Conservation (phyloP, 192 early-diverging fungal genomes). For the Entomortierella lignicola region DNA sequence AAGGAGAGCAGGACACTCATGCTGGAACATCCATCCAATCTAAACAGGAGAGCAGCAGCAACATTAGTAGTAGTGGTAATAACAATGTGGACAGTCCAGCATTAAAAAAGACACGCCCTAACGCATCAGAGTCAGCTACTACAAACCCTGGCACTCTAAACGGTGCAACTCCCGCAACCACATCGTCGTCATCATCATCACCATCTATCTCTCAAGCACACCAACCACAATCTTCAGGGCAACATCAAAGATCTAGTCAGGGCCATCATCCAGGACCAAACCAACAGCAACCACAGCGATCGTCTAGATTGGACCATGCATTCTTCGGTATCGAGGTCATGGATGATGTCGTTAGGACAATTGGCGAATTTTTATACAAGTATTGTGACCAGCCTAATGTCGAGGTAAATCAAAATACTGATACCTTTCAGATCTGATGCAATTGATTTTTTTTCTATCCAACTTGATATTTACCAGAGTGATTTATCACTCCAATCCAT, state of each 20-base stretch:
- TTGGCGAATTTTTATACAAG: constrained; percentile 73
- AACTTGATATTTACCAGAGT: neutral
- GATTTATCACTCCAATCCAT: too few relatives aligned
- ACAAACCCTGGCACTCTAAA: neutral
- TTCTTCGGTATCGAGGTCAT: constrained; percentile 71
- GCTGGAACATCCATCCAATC: neutral
- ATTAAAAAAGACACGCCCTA: neutral
- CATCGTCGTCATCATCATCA: neutral
- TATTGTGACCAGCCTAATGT: constrained; percentile 64
- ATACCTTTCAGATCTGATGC: neutral
- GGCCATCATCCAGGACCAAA: neutral
- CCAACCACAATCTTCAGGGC: neutral
- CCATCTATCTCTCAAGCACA: too few relatives aligned
- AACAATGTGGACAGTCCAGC: neutral
- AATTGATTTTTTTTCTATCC: neutral
- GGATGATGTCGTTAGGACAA: constrained; percentile 70
- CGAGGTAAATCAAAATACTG: constrained; percentile 60
- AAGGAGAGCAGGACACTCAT: neutral
- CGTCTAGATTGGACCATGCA: constrained; percentile 59
- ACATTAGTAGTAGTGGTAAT: neutral
- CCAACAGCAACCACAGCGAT: neutral
- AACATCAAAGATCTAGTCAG: neutral
- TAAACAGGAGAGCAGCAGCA: too few relatives aligned
- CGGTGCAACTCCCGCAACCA: neutral
- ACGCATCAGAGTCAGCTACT: neutral